These are phyloP conservation scores for Cercophora sp. DNA, from an alignment of 495 filamentous ascomycete species.

Conservation along the genomic window DNA sequence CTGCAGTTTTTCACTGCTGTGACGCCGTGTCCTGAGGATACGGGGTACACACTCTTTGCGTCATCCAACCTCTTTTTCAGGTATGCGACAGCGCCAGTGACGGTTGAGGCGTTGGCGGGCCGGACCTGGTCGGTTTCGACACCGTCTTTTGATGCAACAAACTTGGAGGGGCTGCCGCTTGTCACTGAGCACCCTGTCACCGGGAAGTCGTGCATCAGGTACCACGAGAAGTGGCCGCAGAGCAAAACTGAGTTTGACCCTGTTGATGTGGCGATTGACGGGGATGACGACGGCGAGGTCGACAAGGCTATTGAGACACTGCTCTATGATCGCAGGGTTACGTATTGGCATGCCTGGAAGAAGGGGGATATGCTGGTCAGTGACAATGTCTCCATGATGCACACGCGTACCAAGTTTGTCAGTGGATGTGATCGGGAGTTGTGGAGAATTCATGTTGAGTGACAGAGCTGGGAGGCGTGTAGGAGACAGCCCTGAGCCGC, in stretches of 20 bases:
- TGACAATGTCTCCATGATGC: constrained; percentile 51
- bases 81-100: constrained; percentile 39
- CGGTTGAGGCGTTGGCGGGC: constrained; percentile 33
- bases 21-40: constrained; percentile 42
- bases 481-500: too few species aligned
- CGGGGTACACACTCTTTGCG: constrained; percentile 51
- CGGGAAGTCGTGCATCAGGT: constrained; percentile 45
- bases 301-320: constrained; percentile 29
- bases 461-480: too few species aligned
- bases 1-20: constrained; percentile 53
- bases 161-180: constrained; percentile 41
- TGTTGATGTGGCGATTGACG: constrained; percentile 42
- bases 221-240: constrained; percentile 52
- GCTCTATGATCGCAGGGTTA: constrained; percentile 49
- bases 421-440: constrained; percentile 43
- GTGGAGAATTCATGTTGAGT: constrained; percentile 50
- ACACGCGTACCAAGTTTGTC: constrained; percentile 47
- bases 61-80: constrained; percentile 48
- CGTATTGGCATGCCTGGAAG: constrained; percentile 46
- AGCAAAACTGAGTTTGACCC: constrained; percentile 47
- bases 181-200: constrained; percentile 45
- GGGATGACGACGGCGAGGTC: constrained; percentile 13
- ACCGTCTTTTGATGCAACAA: constrained; percentile 38
- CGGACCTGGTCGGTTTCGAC: constrained; percentile 43
- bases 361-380: constrained; percentile 53